These are phyloP conservation scores for Backusella psychrophila DNA, from an alignment of 192 early-diverging fungal genomes.

Conservation along the genomic window DNA sequence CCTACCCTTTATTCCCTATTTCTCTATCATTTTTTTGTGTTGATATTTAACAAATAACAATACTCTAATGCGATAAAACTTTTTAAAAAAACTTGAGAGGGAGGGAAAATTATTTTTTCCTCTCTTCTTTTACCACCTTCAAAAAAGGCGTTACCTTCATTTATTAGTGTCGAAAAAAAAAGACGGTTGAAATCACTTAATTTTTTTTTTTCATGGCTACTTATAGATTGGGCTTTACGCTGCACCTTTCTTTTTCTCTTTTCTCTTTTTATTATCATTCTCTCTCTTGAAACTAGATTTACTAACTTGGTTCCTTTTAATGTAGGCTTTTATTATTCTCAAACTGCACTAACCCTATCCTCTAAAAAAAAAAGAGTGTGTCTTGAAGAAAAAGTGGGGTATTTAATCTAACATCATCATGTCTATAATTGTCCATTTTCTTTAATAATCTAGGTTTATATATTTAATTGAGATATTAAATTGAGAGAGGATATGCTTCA, in stretches of 20 bases:
- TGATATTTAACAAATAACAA: conserved; percentile 14
- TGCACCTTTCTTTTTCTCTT: neutral
- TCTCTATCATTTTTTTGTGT: conserved; percentile 14
- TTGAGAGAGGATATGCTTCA: neutral
- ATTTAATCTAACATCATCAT: neutral
- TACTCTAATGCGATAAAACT: conserved; percentile 17
- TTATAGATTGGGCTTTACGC: conserved; percentile 15
- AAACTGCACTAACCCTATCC: neutral
- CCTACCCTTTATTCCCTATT: neutral
- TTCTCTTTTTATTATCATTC: neutral
- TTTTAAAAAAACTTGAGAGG: neutral
- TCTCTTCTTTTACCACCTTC: neutral
- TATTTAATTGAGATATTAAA: neutral
- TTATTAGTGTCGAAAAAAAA: conserved; percentile 18
- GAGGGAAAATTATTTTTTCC: neutral
- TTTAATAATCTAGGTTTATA: neutral
- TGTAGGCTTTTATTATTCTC: neutral
- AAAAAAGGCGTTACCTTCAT: conserved; percentile 7
- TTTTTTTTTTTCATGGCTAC: conserved; percentile 17
- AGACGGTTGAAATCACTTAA: conserved; percentile 2
- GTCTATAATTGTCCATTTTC: neutral
- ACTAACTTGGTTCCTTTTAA: neutral
- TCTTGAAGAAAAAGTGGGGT: neutral
- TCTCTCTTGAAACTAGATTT: neutral
- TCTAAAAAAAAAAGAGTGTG: neutral